A percentile compares a stretch with the other conserved stretches of the same genome.
Evolutionary conservation across 2,329 filamentous ascomycete species (phyloP).

Genomic region (Pseudofabraea citricarpa): DNA sequence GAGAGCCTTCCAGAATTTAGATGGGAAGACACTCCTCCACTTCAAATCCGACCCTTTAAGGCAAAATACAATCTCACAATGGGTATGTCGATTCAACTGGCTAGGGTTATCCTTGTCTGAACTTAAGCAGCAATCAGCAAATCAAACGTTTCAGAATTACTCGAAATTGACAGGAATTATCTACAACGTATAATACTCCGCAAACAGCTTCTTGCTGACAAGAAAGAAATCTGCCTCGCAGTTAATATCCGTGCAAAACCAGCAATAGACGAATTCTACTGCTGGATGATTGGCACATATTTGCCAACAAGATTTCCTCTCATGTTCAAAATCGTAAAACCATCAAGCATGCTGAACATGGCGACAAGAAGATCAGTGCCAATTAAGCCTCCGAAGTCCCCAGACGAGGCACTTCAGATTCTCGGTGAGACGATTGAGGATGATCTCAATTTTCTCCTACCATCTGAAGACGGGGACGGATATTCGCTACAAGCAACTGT

Average conservation of each 20-base stretch:
- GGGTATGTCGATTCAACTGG: conserved; percentile 35
- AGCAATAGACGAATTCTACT: conserved; percentile 52
- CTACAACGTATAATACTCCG: conserved; percentile 45
- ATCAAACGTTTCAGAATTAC: conserved; percentile 45
- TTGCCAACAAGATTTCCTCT: conserved; percentile 51
- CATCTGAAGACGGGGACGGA: conserved; percentile 27
- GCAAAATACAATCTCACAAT: conserved; percentile 59
- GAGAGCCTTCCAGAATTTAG: conserved; percentile 43
- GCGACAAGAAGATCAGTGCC: conserved; percentile 39
- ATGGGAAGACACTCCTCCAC: conserved; percentile 43
- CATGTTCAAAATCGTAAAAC: conserved; percentile 36
- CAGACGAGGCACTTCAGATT: conserved; percentile 37
- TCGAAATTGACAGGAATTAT: conserved; percentile 57
- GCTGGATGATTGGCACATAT: conserved; percentile 47
- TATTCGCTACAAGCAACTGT: conserved; percentile 54
- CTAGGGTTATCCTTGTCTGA: neutral
- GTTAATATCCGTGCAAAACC: conserved; percentile 31
- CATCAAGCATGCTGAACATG: conserved; percentile 36
- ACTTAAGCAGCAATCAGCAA: conserved; percentile 44
- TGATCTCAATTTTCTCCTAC: conserved; percentile 55
- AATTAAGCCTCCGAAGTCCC: conserved; percentile 22
- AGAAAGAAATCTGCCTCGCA: conserved; percentile 35
- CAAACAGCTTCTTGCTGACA: conserved; percentile 36
- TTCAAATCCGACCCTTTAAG: conserved; percentile 53
- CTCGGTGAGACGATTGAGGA: conserved; percentile 50